phyloP scores from a whole-genome alignment of 1,284 basidiomycete species.

The Cutaneotrichosporon cutaneum region DNA sequence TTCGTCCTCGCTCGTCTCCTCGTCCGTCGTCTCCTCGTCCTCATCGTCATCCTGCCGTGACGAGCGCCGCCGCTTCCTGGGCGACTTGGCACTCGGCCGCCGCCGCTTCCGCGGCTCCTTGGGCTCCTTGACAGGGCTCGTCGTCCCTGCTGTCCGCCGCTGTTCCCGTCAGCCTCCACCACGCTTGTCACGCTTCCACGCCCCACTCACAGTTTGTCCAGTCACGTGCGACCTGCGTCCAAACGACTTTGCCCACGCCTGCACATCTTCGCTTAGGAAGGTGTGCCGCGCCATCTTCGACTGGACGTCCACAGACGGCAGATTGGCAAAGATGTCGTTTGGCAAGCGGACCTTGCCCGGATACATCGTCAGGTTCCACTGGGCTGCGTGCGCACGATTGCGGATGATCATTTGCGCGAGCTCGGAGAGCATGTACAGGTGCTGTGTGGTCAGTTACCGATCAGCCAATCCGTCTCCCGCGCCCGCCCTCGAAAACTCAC shows the following conservation, averaged over 20 bases:
- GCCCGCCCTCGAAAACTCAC: conserved; percentile 10
- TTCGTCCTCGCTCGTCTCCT: conserved; percentile 14
- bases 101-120: conserved; percentile 5
- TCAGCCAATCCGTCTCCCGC: neutral
- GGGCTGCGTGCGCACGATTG: conserved; percentile 62
- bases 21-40: conserved; percentile 12
- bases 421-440: conserved; percentile 85
- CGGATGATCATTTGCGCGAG: conserved; percentile 84
- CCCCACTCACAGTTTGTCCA: conserved; percentile 15
- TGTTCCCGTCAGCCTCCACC: conserved; percentile 2
- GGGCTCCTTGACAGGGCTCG: conserved; percentile 3
- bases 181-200: neutral
- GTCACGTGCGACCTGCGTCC: conserved; percentile 24
- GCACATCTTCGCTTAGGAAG: conserved; percentile 38
- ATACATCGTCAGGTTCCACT: conserved; percentile 76
- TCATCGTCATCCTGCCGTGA: conserved; percentile 11
- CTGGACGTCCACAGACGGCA: conserved; percentile 32
- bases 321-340: conserved; percentile 67
- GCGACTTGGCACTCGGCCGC: conserved; percentile 7
- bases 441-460: conserved; percentile 56
- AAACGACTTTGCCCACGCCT: conserved; percentile 29
- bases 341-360: conserved; percentile 79
- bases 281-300: conserved; percentile 29
- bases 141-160: neutral
- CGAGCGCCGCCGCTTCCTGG: conserved; percentile 17